Evolutionary conservation across 2,329 filamentous ascomycete species (phyloP).

Genomic region (Penicillium sp.): DNA sequence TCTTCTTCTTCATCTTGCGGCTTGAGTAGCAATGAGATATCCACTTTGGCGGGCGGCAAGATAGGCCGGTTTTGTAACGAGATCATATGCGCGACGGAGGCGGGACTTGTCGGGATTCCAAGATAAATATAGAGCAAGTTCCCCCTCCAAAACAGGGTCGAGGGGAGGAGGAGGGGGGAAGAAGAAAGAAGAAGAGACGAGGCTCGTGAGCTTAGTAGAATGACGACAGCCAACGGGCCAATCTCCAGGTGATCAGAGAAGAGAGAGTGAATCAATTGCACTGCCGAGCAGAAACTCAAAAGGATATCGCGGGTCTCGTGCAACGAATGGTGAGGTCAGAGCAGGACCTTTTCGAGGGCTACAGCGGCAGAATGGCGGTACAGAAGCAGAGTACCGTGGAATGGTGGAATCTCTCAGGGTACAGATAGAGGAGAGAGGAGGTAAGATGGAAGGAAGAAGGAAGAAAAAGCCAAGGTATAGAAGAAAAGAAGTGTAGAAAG

Average conservation of each 20-base stretch:
- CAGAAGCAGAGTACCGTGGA: conserved; percentile 9
- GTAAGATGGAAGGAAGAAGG: neutral
- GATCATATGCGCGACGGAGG: conserved; percentile 41
- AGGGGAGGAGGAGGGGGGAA: neutral
- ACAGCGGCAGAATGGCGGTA: conserved; percentile 8
- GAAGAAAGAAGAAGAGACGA: neutral
- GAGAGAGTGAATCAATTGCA: conserved; percentile 5
- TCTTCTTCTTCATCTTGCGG: conserved; percentile 42
- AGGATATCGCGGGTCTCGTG: conserved; percentile 12
- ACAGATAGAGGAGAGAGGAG: neutral
- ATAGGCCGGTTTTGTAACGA: conserved; percentile 39
- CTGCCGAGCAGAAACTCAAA: conserved; percentile 12
- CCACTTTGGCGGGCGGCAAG: conserved; percentile 65
- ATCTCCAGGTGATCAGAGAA: conserved; percentile 3
- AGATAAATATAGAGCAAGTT: conserved; percentile 1
- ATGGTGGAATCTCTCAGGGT: neutral
- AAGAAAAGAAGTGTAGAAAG: neutral
- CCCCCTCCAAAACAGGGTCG: neutral
- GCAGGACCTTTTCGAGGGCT: conserved; percentile 2
- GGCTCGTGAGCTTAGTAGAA: conserved; percentile 6
- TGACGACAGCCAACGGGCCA: conserved; percentile 8
- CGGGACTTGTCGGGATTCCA: conserved; percentile 2
- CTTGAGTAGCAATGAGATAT: conserved; percentile 89
- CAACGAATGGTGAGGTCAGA: conserved; percentile 23
- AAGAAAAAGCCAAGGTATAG: neutral